These are phyloP conservation scores for Nymphaea colorata DNA, from an alignment of 164 flowering plant genomes.

Conservation along the genomic window DNA sequence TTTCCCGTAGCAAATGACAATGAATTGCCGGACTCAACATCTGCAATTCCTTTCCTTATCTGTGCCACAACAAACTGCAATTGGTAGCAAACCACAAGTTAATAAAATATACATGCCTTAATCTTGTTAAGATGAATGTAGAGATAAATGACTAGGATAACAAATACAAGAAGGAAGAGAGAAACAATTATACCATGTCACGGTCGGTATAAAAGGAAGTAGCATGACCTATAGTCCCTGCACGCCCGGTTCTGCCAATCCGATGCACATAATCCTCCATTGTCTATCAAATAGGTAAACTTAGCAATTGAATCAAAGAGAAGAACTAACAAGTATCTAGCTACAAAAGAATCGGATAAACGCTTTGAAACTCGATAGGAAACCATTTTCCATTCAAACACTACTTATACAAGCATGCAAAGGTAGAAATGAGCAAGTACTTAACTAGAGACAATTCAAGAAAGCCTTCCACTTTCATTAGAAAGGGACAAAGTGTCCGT, in stretches of 20 bases:
- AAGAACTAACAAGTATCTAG: too few relatives aligned
- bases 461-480: neutral
- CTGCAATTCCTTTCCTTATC: slow-evolving; percentile 51
- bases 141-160: neutral
- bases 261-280: slow-evolving; percentile 72
- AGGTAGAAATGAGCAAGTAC: neutral
- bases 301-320: neutral
- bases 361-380: neutral
- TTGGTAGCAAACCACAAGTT: neutral
- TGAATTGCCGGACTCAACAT: slow-evolving; percentile 39
- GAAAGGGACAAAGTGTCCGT: neutral
- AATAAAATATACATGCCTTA: slow-evolving; percentile 1
- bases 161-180: neutral
- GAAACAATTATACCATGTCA: slow-evolving; percentile 29
- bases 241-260: slow-evolving; percentile 67
- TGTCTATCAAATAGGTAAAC: slow-evolving; percentile 16
- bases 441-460: neutral
- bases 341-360: neutral
- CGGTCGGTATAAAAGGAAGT: slow-evolving; percentile 57
- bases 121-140: neutral
- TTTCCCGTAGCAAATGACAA: slow-evolving; percentile 55
- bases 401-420: neutral
- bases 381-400: neutral
- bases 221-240: slow-evolving; percentile 60
- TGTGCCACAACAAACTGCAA: slow-evolving; percentile 49